Percentiles rank a stretch among this genome's conserved stretches.
Conservation (phyloP, 345 rosid genomes). For the Balakata baccata region DNA sequence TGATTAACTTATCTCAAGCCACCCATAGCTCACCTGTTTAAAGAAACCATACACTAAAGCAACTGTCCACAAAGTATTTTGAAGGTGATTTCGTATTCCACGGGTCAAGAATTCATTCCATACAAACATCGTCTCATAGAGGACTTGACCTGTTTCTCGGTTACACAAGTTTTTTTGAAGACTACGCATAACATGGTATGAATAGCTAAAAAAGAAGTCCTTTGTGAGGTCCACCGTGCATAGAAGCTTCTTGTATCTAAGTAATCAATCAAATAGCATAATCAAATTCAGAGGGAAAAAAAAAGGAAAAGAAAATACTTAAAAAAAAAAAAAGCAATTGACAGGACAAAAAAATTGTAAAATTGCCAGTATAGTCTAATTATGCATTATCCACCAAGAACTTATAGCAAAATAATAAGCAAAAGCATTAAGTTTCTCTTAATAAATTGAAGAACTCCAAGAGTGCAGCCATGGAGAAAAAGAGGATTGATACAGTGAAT, state of each 20-base stretch:
- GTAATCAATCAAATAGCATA: conserved; percentile 24
- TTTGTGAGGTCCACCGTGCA: conserved; percentile 87
- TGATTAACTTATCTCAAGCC: neutral
- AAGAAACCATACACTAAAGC: conserved; percentile 96
- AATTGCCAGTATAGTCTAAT: neutral
- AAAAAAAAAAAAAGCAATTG: neutral
- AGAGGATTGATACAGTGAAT: neutral
- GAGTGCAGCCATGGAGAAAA: neutral
- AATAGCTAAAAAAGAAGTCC: conserved; percentile 99
- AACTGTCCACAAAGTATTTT: conserved; percentile 90
- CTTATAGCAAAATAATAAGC: neutral
- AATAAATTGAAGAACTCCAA: neutral
- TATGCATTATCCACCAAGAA: neutral
- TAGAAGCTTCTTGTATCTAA: conserved; percentile 96
- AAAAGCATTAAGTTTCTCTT: neutral
- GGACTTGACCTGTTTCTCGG: conserved; percentile 59
- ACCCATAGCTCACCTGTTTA: conserved; percentile 64
- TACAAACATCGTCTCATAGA: conserved; percentile 92
- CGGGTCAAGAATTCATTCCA: conserved; percentile 98
- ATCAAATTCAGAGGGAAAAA: neutral
- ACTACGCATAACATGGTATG: conserved; percentile 88
- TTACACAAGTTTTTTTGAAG: conserved; percentile 81
- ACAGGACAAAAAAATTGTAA: neutral
- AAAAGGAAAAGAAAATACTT: neutral
- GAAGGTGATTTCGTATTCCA: conserved; percentile 83